Percentiles rank a stretch among this genome's conserved stretches.
These are phyloP conservation scores for Sarocladium brachiariae DNA, from an alignment of 2,329 filamentous ascomycete genomes.

Conservation along the genomic window DNA sequence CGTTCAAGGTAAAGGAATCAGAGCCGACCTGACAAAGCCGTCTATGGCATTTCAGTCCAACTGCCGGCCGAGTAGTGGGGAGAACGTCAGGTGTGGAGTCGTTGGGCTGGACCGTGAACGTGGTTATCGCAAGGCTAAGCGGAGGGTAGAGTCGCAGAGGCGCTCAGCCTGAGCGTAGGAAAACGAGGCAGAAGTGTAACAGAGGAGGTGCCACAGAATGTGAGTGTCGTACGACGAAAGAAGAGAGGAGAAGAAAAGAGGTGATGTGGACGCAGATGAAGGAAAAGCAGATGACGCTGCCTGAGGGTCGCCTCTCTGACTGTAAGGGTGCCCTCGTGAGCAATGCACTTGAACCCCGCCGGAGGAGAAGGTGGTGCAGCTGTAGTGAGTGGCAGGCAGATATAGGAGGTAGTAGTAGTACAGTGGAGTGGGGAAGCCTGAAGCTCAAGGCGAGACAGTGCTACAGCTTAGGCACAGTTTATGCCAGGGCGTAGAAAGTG, in stretches of 20 bases:
- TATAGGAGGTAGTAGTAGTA: no score
- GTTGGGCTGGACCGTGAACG: slow-evolving; percentile 1
- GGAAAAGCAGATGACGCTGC: slow-evolving; percentile 9
- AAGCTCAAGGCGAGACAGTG: slow-evolving; percentile 8
- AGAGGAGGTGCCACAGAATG: no score
- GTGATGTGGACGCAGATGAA: not conserved
- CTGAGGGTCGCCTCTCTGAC: not conserved
- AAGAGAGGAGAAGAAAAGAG: not conserved
- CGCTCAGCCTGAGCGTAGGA: not conserved
- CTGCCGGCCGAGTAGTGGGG: not conserved
- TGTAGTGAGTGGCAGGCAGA: not conserved
- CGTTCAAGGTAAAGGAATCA: not conserved
- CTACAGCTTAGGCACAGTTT: not conserved
- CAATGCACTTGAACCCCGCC: slow-evolving; percentile 5
- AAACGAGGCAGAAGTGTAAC: not conserved
- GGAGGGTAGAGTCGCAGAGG: no score
- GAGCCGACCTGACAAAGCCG: not conserved
- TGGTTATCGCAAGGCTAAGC: not conserved
- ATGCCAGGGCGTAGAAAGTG: not conserved
- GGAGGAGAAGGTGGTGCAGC: slow-evolving; percentile 9
- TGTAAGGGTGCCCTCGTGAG: slow-evolving; percentile 7
- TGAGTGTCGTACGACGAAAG: not conserved
- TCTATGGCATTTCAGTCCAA: slow-evolving; percentile 6
- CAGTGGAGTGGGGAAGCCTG: no score
- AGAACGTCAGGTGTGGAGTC: slow-evolving; percentile 5